phyloP scores from a whole-genome alignment of 495 filamentous ascomycete species.

The Pyrenula aspistea region DNA sequence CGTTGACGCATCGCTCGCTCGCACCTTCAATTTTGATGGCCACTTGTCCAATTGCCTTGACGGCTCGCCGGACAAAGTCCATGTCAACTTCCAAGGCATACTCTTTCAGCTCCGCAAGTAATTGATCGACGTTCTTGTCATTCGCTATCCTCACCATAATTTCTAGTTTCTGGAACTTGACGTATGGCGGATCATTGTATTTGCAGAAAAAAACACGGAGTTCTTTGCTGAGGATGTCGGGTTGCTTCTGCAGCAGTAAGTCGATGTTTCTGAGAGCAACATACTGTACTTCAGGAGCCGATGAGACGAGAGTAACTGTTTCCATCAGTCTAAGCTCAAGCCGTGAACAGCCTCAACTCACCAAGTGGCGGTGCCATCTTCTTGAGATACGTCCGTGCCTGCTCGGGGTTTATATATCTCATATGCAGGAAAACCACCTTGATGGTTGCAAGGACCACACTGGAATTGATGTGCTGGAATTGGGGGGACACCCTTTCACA shows the following conservation, averaged over 20 bases:
- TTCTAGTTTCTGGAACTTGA: conserved; percentile 95
- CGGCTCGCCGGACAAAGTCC: conserved; percentile 91
- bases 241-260: conserved; percentile 85
- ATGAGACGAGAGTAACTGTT: conserved; percentile 86
- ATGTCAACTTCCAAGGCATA: conserved; percentile 98
- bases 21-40: conserved; percentile 96
- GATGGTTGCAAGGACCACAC: conserved; percentile 90
- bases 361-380: conserved; percentile 97
- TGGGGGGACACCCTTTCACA: conserved; percentile 93
- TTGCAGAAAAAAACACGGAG: conserved; percentile 99
- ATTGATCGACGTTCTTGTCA: conserved; percentile 90
- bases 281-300: conserved; percentile 94
- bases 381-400: conserved; percentile 72
- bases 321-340: conserved; percentile 9
- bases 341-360: conserved; percentile 22
- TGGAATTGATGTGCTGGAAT: conserved; percentile 97
- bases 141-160: conserved; percentile 99
- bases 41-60: conserved; percentile 91
- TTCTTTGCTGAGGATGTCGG: conserved; percentile 93
- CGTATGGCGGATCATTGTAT: conserved; percentile 96
- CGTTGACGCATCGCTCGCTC: conserved; percentile 90
- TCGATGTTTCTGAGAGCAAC: conserved; percentile 95
- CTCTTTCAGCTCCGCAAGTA: conserved; percentile 88
- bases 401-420: conserved; percentile 66
- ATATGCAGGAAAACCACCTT: conserved; percentile 98